Conservation (phyloP, 1,284 basidiomycete genomes). For the Chalciporus sp. region DNA sequence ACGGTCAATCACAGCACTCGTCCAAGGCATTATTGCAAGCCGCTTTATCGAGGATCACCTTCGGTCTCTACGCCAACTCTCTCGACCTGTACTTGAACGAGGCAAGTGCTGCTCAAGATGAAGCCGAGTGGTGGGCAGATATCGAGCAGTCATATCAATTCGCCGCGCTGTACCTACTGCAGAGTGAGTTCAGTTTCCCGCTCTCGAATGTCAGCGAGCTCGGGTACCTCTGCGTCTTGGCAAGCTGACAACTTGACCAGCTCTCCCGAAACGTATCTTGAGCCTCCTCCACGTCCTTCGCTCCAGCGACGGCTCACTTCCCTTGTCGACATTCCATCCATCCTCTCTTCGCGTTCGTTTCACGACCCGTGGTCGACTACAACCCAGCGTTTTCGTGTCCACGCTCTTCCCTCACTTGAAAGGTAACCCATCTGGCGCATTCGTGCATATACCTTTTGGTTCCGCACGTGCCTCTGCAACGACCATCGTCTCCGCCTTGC, state of each 20-base stretch:
- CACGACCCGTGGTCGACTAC: constrained; percentile 43
- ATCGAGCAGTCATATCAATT: constrained; percentile 55
- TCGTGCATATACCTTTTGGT: constrained; percentile 11
- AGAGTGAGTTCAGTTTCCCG: constrained; percentile 52
- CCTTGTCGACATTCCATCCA: constrained; percentile 50
- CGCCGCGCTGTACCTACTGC: constrained; percentile 60
- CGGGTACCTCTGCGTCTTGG: background rate
- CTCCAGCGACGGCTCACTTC: constrained; percentile 49
- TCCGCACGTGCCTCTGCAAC: constrained; percentile 8
- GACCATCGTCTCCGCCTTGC: constrained; percentile 9
- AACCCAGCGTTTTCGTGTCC: constrained; percentile 50
- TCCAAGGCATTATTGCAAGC: constrained; percentile 21
- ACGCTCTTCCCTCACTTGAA: constrained; percentile 66
- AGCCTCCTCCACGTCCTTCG: constrained; percentile 50
- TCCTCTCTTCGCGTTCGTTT: constrained; percentile 54
- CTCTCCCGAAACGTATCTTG: constrained; percentile 57
- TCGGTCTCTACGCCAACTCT: constrained; percentile 60
- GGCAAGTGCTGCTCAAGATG: constrained; percentile 63
- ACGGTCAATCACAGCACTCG: background rate
- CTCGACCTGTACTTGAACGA: constrained; percentile 61
- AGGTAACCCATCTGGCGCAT: constrained; percentile 8
- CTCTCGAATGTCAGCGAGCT: background rate
- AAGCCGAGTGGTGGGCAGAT: constrained; percentile 78
- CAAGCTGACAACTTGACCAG: constrained; percentile 37
- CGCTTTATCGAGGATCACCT: constrained; percentile 47